Conservation (phyloP, 163 green algal genomes). For the Scenedesmus sp. region DNA sequence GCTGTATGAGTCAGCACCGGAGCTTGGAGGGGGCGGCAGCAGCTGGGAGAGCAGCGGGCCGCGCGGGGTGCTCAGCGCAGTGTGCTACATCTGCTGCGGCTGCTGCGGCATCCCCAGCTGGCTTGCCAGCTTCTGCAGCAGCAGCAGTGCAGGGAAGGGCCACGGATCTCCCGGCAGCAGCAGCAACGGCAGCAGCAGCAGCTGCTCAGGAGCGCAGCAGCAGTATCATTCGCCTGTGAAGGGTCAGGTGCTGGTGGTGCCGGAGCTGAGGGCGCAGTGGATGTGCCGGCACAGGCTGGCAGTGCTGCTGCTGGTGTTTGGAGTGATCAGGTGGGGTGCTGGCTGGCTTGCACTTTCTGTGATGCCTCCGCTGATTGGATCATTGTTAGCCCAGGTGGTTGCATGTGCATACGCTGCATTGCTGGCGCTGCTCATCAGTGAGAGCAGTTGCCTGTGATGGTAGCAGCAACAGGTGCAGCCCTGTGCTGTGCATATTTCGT, state of each 20-base stretch:
- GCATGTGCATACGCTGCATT: too few species aligned
- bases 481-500: too few species aligned
- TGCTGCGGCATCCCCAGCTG: conserved; percentile 5
- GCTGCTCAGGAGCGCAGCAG: not conserved
- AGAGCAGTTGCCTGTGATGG: too few species aligned
- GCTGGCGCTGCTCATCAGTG: too few species aligned
- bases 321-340: conserved; percentile 55
- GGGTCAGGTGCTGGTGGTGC: conserved; percentile 20
- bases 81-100: conserved; percentile 15
- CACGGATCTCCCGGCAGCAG: not conserved
- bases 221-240: not conserved
- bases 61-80: not conserved
- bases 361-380: too few species aligned
- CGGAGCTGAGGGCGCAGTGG: conserved; percentile 28
- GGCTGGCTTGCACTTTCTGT: too few species aligned
- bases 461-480: too few species aligned
- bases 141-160: not conserved
- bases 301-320: conserved; percentile 76
- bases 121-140: not conserved
- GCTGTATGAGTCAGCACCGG: conserved; percentile 51
- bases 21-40: conserved; percentile 48
- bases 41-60: conserved; percentile 21
- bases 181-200: not conserved
- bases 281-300: conserved; percentile 64
- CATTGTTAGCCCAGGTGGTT: too few species aligned